These are phyloP conservation scores for Aureobasidium zeae DNA, from an alignment of 2,329 filamentous ascomycete genomes.

Conservation along the genomic window DNA sequence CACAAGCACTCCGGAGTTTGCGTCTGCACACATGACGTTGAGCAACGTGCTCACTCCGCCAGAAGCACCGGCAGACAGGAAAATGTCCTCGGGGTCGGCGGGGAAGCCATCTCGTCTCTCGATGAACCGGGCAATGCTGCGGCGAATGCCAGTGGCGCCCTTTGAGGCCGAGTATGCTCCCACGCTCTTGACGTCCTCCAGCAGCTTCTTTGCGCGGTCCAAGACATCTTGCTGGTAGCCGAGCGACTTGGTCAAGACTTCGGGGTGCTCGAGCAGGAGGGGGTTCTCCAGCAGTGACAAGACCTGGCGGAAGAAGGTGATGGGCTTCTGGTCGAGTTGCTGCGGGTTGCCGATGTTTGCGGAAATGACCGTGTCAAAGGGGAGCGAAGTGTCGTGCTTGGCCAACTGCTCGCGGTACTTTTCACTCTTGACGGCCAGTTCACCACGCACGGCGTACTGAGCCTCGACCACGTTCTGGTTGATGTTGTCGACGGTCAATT, in stretches of 20 bases:
- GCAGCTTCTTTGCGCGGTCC: constrained; percentile 67
- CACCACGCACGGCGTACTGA: constrained; percentile 93
- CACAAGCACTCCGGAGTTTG: constrained; percentile 74
- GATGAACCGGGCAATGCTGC: constrained; percentile 87
- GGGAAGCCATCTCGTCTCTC: constrained; percentile 82
- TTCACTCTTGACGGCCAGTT: constrained; percentile 88
- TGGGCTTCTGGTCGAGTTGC: constrained; percentile 96
- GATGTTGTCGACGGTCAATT: constrained; percentile 72
- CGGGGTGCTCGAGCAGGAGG: constrained; percentile 67
- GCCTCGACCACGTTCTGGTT: constrained; percentile 80
- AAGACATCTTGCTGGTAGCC: constrained; percentile 88
- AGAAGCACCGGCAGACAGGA: constrained; percentile 84
- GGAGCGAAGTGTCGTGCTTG: constrained; percentile 52
- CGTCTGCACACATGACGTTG: constrained; percentile 71
- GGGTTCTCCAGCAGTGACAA: constrained; percentile 90
- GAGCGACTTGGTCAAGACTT: constrained; percentile 63
- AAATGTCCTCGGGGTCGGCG: constrained; percentile 71
- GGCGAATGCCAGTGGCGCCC: constrained; percentile 74
- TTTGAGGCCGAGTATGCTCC: constrained; percentile 95
- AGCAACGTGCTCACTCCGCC: constrained; percentile 91
- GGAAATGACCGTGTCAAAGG: constrained; percentile 84
- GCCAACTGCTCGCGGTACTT: constrained; percentile 68
- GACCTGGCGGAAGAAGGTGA: constrained; percentile 98
- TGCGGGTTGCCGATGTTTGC: constrained; percentile 99
- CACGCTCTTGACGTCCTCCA: constrained; percentile 79